Conservation (phyloP, 202 grass and related monocot genomes). For the Zoysia matrella region DNA sequence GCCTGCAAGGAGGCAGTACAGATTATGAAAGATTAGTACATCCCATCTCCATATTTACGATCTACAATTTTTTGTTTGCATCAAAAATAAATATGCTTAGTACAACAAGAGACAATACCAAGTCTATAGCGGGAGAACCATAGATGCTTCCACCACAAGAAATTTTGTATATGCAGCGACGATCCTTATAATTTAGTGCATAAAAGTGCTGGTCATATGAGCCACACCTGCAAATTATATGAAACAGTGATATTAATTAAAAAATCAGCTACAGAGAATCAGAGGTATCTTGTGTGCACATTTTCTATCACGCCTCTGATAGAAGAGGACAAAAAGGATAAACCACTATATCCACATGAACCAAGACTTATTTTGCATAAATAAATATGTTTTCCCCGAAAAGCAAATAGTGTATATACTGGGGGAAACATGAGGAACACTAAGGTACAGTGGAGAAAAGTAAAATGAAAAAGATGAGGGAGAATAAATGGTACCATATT, state of each 20-base stretch:
- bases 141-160: constrained; percentile 97
- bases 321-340: constrained; percentile 20
- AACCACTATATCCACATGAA: constrained; percentile 6
- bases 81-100: not conserved
- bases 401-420: not conserved
- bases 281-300: constrained; percentile 20
- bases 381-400: constrained; percentile 23
- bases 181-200: constrained; percentile 81
- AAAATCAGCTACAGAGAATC: not conserved
- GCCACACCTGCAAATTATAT: constrained; percentile 71
- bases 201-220: constrained; percentile 89
- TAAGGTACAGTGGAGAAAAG: constrained; percentile 25
- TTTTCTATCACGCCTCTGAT: not conserved
- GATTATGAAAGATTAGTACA: constrained; percentile 19
- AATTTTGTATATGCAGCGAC: constrained; percentile 70
- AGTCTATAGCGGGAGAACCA: constrained; percentile 81
- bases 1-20: constrained; percentile 41
- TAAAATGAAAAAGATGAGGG: constrained; percentile 12
- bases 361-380: not conserved
- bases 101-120: constrained; percentile 46
- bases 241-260: not conserved
- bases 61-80: not conserved
- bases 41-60: not conserved
- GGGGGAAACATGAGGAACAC: not conserved
- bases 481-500: constrained; percentile 70